phyloP scores from a whole-genome alignment of 2,329 filamentous ascomycete genomes.

The Clonostachys sp. region DNA sequence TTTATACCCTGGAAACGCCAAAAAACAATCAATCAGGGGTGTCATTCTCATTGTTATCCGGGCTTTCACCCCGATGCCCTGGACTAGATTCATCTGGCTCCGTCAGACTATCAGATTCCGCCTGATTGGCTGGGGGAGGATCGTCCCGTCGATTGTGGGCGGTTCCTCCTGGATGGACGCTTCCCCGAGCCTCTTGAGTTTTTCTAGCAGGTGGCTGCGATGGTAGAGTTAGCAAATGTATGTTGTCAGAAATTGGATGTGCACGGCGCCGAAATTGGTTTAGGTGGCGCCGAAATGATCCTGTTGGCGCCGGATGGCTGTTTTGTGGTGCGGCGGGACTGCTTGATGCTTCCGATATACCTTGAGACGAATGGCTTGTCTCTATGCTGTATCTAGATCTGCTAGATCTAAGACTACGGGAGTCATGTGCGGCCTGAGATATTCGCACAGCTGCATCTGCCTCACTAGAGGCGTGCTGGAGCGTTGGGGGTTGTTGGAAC shows the following conservation, averaged over 20 bases:
- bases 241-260: conserved; percentile 17
- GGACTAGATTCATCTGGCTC: not conserved
- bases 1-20: too few species aligned
- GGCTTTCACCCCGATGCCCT: too few species aligned
- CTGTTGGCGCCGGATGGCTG: not conserved
- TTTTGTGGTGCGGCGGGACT: too few species aligned
- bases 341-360: too few species aligned
- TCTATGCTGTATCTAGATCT: too few species aligned
- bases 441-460: too few species aligned
- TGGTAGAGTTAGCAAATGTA: conserved; percentile 20
- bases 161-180: conserved; percentile 24
- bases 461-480: not conserved
- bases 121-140: conserved; percentile 39
- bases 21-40: too few species aligned
- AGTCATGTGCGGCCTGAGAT: too few species aligned
- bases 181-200: conserved; percentile 42
- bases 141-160: conserved; percentile 19
- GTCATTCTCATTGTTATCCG: too few species aligned
- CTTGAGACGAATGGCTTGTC: too few species aligned
- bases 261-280: conserved; percentile 16
- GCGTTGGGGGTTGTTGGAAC: conserved; percentile 7
- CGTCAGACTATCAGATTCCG: conserved; percentile 27
- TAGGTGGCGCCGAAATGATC: conserved; percentile 13
- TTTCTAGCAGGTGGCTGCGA: conserved; percentile 49
- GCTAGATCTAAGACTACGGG: too few species aligned